A percentile compares a stretch with the other conserved stretches of the same genome.
phyloP scores from a whole-genome alignment of 495 filamentous ascomycete species.

The Platismatia glauca region DNA sequence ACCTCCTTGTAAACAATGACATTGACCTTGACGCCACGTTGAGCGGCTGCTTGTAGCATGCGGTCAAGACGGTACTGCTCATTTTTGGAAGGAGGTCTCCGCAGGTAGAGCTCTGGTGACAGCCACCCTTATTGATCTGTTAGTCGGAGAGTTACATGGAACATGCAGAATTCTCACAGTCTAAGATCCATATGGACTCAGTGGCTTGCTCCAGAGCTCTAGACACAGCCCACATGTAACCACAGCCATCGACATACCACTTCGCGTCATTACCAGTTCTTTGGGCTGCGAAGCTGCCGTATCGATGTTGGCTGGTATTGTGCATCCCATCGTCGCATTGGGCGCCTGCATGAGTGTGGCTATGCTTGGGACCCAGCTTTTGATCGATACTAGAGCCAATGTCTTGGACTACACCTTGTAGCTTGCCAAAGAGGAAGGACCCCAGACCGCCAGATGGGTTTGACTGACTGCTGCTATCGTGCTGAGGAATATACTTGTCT shows the following conservation, averaged over 20 bases:
- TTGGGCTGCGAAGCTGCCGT: constrained; percentile 70
- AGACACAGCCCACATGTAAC: constrained; percentile 87
- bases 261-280: constrained; percentile 60
- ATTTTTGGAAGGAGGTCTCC: constrained; percentile 73
- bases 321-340: constrained; percentile 37
- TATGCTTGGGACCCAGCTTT: constrained; percentile 35
- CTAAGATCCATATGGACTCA: constrained; percentile 85
- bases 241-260: constrained; percentile 90
- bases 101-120: constrained; percentile 80
- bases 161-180: constrained; percentile 45
- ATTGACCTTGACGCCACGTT: constrained; percentile 79
- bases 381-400: constrained; percentile 43
- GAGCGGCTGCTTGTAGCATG: constrained; percentile 79
- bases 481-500: constrained; percentile 36
- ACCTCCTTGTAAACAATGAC: constrained; percentile 97
- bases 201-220: constrained; percentile 72
- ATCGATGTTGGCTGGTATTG: constrained; percentile 53
- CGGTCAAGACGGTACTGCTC: constrained; percentile 81
- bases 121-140: constrained; percentile 54
- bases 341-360: constrained; percentile 43
- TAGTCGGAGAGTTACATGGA: background rate
- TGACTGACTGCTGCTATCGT: constrained; percentile 13
- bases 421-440: constrained; percentile 46
- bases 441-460: constrained; percentile 31
- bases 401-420: constrained; percentile 45